Evolutionary conservation across 257 asterid species (phyloP).

Genomic region (Capsicum rhomboideum): DNA sequence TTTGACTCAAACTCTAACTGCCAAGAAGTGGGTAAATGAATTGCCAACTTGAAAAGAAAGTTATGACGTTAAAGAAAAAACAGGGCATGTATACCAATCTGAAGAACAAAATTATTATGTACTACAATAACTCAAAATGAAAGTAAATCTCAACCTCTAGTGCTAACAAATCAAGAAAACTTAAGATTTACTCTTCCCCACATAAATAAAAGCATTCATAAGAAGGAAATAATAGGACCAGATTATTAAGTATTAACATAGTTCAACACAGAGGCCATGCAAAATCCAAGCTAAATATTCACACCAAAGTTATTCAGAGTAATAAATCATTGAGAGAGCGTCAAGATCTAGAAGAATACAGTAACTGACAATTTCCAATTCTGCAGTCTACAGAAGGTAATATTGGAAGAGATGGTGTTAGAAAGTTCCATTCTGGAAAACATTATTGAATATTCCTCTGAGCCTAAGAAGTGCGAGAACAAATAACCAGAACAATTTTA

Average conservation of each 20-base stretch:
- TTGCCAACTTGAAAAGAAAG: background rate
- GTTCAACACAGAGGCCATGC: background rate
- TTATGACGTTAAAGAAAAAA: background rate
- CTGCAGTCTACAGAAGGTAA: background rate
- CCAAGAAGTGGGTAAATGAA: slow-evolving; percentile 7
- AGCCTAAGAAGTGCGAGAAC: background rate
- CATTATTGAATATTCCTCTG: background rate
- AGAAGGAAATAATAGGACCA: background rate
- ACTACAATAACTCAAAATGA: background rate
- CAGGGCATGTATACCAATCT: background rate
- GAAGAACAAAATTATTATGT: background rate
- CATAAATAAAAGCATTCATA: background rate
- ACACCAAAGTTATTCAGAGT: background rate
- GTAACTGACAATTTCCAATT: background rate
- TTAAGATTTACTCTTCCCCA: background rate
- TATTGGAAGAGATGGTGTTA: background rate
- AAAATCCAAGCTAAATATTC: background rate
- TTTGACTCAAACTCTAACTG: slow-evolving; percentile 70
- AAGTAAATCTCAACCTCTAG: background rate
- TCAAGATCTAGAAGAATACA: background rate
- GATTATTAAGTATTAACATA: background rate
- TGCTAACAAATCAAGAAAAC: background rate
- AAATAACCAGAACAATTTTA: background rate
- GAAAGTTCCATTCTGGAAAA: background rate
- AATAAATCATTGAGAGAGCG: background rate